Evolutionary conservation across 139 green algal genomes (phyloP), one percentile per base, ranked within the genome.

Genomic region (Chlorella vulgaris): DNA sequence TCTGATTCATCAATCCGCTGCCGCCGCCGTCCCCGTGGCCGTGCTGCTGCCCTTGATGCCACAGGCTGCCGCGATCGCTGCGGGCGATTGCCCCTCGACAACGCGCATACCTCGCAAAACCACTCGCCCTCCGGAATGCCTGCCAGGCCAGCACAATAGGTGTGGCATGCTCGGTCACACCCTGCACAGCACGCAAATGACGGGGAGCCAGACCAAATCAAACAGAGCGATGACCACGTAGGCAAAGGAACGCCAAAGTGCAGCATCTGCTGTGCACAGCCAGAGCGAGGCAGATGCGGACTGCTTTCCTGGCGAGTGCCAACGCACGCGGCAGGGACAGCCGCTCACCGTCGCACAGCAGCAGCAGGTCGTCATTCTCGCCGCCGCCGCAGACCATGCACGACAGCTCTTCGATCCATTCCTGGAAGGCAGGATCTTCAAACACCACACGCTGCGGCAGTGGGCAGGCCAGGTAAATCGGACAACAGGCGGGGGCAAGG

Each of bases 101-200:
- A n/a, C n/a, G n/a, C n/a, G n/a, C n/a, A n/a, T n/a, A n/a, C n/a
- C n/a, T n/a, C n/a, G 74, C 92, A 96, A 74, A 89, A 94, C 91
- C 91, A 96, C 7, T 93, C 85, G 33, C 85, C 91, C 29, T 89
- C 60, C 1, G 92, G 92, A 0, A 96, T 78, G 24, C 39, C 67
- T 3, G 71, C 42, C 40, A 93, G 79, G 0, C 83, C 79, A 7
- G 88, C 84, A 78, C 92, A 96, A 76, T 93, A 93, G 28, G 87
- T 95, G 79, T 96, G 92, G 47, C 82, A 94, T 10, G 89, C 91
- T 2, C 75, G 42, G 67, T 95, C 89, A 75, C 92, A 96, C 29
- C 83, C 90, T 94, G 86, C n/a, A 15, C 8, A 4, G 7, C 28
- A 35, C 10, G 2, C 63, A 38, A 22, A 22, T 50, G 15, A n/a